phyloP scores from a whole-genome alignment of 1,284 basidiomycete genomes.

The Rhodotorula sp. region DNA sequence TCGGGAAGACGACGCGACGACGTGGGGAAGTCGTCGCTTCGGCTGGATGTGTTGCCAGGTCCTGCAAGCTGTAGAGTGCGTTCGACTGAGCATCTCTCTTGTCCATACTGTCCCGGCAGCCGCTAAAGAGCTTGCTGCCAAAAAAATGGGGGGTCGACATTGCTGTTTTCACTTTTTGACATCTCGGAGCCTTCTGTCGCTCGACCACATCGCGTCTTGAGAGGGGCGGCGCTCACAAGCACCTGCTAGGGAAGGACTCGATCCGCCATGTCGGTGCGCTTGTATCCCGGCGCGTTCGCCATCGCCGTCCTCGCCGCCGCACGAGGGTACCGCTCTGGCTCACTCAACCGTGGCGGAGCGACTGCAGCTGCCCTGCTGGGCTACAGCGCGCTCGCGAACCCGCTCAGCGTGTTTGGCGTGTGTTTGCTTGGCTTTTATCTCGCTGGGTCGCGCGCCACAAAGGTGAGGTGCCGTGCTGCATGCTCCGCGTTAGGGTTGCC shows the following conservation, averaged over 20 bases:
- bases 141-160: too few relatives aligned
- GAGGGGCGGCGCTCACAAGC: too few relatives aligned
- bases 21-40: too few relatives aligned
- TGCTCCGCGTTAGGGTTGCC: too few relatives aligned
- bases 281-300: background rate
- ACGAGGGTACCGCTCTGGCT: slow-evolving; percentile 54
- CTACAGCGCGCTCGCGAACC: slow-evolving; percentile 60
- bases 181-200: slow-evolving; percentile 10
- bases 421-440: slow-evolving; percentile 70
- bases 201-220: background rate
- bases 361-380: slow-evolving; percentile 72
- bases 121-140: too few relatives aligned
- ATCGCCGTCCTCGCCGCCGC: slow-evolving; percentile 1
- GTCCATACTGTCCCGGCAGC: too few relatives aligned
- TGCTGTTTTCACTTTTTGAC: background rate
- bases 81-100: too few relatives aligned
- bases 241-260: background rate
- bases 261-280: background rate
- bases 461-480: slow-evolving; percentile 51
- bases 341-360: slow-evolving; percentile 59
- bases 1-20: too few relatives aligned
- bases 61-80: too few relatives aligned
- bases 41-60: too few relatives aligned
- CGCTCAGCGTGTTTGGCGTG: slow-evolving; percentile 65
- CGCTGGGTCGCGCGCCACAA: slow-evolving; percentile 17